phyloP scores from a whole-genome alignment of 768 basidiomycete genomes.

The Lepiota venenata region DNA sequence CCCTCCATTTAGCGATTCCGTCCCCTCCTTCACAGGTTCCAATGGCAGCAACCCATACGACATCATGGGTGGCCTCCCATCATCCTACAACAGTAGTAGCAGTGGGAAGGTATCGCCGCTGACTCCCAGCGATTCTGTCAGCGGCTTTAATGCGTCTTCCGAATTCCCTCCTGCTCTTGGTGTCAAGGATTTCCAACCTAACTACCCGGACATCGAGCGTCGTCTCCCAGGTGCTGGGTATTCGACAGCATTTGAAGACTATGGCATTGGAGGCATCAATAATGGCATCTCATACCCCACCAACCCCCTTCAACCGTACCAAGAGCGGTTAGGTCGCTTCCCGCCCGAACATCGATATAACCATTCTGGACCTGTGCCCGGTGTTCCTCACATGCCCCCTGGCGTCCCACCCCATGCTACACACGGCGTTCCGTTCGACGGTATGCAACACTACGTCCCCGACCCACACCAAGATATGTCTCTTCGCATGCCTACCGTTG shows the following conservation, averaged over 20 bases:
- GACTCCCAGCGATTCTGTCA: slow-evolving; percentile 63
- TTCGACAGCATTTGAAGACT: slow-evolving; percentile 43
- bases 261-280: slow-evolving; percentile 46
- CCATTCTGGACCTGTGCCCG: slow-evolving; percentile 36
- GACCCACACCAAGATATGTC: slow-evolving; percentile 53
- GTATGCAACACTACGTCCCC: slow-evolving; percentile 54
- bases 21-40: slow-evolving; percentile 53
- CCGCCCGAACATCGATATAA: slow-evolving; percentile 48
- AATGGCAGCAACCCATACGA: slow-evolving; percentile 54
- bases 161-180: slow-evolving; percentile 44
- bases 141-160: slow-evolving; percentile 51
- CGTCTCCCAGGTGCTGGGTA: slow-evolving; percentile 23
- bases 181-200: slow-evolving; percentile 56
- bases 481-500: slow-evolving; percentile 61
- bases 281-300: slow-evolving; percentile 45
- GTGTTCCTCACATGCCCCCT: slow-evolving; percentile 49
- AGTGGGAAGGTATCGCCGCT: slow-evolving; percentile 77
- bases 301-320: slow-evolving; percentile 53
- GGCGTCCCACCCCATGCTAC: slow-evolving; percentile 72
- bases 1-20: slow-evolving; percentile 54
- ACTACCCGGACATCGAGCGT: slow-evolving; percentile 61
- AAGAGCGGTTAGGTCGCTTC: slow-evolving; percentile 56
- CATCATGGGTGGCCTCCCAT: slow-evolving; percentile 58
- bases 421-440: slow-evolving; percentile 53
- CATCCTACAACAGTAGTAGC: slow-evolving; percentile 45